A percentile compares a stretch with the other conserved stretches of the same genome.
Conservation (phyloP, 371 early-diverging fungal species). For the Cokeromyces recurvatus region DNA sequence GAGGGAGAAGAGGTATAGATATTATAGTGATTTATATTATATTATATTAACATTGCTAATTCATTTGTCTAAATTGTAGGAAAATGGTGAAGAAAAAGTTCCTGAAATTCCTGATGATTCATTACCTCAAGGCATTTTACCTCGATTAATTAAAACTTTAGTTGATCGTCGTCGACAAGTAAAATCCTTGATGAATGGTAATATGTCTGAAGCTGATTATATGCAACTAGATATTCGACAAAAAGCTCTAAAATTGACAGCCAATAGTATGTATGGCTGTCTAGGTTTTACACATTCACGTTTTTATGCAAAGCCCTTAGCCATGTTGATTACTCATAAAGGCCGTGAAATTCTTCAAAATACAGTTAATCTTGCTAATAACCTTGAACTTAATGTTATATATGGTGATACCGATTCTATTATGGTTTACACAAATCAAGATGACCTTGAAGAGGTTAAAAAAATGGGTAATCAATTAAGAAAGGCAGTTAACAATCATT, state of each 20-base stretch:
- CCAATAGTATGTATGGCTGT: constrained; percentile 99
- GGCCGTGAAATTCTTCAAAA: constrained; percentile 98
- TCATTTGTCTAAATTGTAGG: too few relatives aligned
- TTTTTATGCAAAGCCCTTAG: constrained; percentile 98
- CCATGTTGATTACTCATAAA: constrained; percentile 96
- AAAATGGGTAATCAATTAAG: constrained; percentile 82
- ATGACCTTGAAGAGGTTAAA: constrained; percentile 69
- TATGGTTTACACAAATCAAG: constrained; percentile 97
- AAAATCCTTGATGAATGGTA: constrained; percentile 86
- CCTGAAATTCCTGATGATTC: constrained; percentile 77
- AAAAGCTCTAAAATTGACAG: constrained; percentile 97
- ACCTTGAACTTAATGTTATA: constrained; percentile 85
- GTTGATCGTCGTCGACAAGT: constrained; percentile 92
- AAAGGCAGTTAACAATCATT: constrained; percentile 87
- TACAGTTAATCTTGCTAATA: constrained; percentile 87
- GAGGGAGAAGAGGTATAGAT: constrained; percentile 9
- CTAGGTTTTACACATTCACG: constrained; percentile 94
- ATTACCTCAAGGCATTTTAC: constrained; percentile 80
- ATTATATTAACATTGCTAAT: too few relatives aligned
- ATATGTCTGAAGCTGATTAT: constrained; percentile 52
- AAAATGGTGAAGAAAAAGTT: constrained; percentile 53
- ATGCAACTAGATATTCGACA: constrained; percentile 92
- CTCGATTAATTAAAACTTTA: constrained; percentile 83
- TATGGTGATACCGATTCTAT: constrained; percentile 99
- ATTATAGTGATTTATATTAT: too few relatives aligned